Evolutionary conservation across 192 early-diverging fungal species (phyloP).

Genomic region (Umbelopsis sp.): DNA sequence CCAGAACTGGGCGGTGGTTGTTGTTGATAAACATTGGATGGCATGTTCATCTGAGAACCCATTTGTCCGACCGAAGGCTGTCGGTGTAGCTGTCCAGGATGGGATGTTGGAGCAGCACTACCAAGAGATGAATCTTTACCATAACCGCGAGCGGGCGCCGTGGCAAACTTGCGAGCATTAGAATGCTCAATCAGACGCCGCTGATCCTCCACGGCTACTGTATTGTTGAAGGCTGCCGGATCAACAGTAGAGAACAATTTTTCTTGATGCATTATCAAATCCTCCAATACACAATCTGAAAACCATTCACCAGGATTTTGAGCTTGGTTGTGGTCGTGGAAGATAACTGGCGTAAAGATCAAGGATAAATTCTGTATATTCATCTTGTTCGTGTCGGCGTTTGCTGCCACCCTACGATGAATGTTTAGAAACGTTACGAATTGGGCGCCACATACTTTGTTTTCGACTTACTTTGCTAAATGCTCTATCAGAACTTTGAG

Average conservation of each 20-base stretch:
- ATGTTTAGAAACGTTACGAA: neutral
- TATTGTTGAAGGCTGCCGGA: conserved; percentile 7
- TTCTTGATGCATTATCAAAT: conserved; percentile 27
- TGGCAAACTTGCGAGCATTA: conserved; percentile 3
- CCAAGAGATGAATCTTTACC: conserved; percentile 12
- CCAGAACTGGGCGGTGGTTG: neutral
- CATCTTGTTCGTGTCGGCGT: conserved; percentile 69
- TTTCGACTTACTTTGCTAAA: conserved; percentile 48
- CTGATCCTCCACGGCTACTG: conserved; percentile 9
- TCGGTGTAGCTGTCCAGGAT: neutral
- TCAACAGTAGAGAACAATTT: conserved; percentile 20
- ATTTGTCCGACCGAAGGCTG: too few relatives aligned
- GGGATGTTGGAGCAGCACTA: neutral
- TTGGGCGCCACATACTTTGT: too few relatives aligned
- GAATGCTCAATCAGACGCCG: neutral
- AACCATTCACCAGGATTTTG: conserved; percentile 32
- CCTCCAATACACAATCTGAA: conserved; percentile 33
- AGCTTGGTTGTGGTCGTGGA: conserved; percentile 56
- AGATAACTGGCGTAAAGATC: conserved; percentile 66
- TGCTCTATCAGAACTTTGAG: conserved; percentile 59
- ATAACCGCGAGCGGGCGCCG: conserved; percentile 7
- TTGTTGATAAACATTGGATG: too few relatives aligned
- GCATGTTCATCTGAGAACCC: too few relatives aligned
- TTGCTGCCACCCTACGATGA: conserved; percentile 46
- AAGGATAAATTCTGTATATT: conserved; percentile 62